Percentiles rank a stretch among this genome's conserved stretches.
Evolutionary conservation across 2,329 filamentous ascomycete species (phyloP).

Genomic region (Didymella segeticola): DNA sequence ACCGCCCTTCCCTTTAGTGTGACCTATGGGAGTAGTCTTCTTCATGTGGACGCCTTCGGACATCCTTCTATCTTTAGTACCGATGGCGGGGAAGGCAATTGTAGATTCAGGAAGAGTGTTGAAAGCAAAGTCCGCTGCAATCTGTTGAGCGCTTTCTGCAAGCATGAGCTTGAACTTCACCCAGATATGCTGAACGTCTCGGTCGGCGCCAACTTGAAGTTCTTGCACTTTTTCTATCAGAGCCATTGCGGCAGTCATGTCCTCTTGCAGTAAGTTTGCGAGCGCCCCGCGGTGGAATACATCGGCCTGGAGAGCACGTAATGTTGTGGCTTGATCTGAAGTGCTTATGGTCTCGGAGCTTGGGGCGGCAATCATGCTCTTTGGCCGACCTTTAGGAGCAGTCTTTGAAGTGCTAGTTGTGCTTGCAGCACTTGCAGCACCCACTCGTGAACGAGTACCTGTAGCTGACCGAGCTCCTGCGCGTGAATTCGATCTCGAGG

Average conservation of each 20-base stretch:
- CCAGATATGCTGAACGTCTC: slow-evolving; percentile 60
- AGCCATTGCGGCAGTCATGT: slow-evolving; percentile 36
- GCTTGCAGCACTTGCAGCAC: slow-evolving; percentile 23
- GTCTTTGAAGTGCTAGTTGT: slow-evolving; percentile 10
- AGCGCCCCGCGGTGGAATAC: slow-evolving; percentile 60
- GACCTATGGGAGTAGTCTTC: slow-evolving; percentile 14
- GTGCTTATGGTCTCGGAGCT: slow-evolving; percentile 21
- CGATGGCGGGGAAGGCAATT: slow-evolving; percentile 79
- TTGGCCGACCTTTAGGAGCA: slow-evolving; percentile 20
- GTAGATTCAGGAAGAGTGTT: slow-evolving; percentile 93
- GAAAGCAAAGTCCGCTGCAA: slow-evolving; percentile 82
- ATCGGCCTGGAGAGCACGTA: slow-evolving; percentile 54
- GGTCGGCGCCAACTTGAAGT: slow-evolving; percentile 45
- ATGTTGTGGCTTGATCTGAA: slow-evolving; percentile 48
- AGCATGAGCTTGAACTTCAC: slow-evolving; percentile 72
- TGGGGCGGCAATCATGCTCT: slow-evolving; percentile 11
- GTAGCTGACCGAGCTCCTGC: slow-evolving; percentile 19
- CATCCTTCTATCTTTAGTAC: slow-evolving; percentile 32
- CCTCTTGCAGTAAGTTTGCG: slow-evolving; percentile 45
- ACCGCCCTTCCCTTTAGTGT: slow-evolving; percentile 21
- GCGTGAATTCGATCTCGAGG: slow-evolving; percentile 14
- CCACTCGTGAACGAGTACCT: slow-evolving; percentile 24
- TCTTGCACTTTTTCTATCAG: slow-evolving; percentile 36
- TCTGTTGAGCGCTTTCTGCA: slow-evolving; percentile 72
- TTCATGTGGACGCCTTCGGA: slow-evolving; percentile 32